Base-by-base conservation (phyloP, 257 asterid genomes). In the Hygrophila difformis region DNA sequence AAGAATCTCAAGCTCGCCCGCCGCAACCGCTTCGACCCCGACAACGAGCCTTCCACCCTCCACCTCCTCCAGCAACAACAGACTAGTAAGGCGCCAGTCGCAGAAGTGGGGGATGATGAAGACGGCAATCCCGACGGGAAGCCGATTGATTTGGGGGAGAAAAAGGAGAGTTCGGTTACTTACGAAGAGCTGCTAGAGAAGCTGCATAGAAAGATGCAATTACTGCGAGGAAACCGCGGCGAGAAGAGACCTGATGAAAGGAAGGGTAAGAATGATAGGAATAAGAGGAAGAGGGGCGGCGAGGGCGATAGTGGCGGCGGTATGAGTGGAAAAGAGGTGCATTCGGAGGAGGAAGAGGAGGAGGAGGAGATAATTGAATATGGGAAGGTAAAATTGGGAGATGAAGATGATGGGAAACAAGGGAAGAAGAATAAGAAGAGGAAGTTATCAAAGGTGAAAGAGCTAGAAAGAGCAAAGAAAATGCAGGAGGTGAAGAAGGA, bases 11-110 rank as follows among this genome's bases (percentile, higher is more conserved):
- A 79, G 67, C 62, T 70, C 41, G 77, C 94, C 13, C 87, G 91
- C 47, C 84, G 95, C 47, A 33, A 81, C 13, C 94, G 95, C 50
- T 92, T 78, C 59, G 93, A 88, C 65, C 95, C 94, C 5, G 93
- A 78, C 7, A 62, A 56, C 44, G 73, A 81, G 21, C 52, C 81
- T 8, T 65, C 85, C 48, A 51, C 86, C 44, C 75, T 71, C 37
- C 62, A 73, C 15, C 71, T 56, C 54, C 70, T 58, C 20, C 81
- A 67, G 31, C 65, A 79, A 45, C 84, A 67, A 24, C 69, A 71
- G 22, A 45, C 31, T 11, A 44, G 53, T 16, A 62, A 52, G 17
- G 4, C 24, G 1, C 12, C 47, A 1, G 12, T 26, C 4, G 2
- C 46, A 1, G 57, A 55, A 12, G 66, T 39, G 15, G 69, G 34